Base-by-base conservation (phyloP, 176 grass and related monocot species). In the Guadua angustifolia region DNA sequence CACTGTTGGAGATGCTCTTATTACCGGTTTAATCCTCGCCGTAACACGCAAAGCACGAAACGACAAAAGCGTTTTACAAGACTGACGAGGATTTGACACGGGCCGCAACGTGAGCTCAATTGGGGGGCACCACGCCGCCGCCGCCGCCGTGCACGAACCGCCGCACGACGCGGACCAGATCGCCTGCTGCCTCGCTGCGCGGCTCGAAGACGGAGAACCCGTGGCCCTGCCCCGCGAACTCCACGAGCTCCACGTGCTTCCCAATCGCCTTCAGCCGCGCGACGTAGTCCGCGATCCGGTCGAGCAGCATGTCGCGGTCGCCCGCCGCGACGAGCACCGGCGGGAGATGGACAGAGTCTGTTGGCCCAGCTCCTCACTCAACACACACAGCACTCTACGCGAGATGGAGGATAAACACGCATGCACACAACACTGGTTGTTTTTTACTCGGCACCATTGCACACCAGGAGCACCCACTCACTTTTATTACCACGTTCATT, bases 191-290 rank as follows among this genome's bases (percentile, higher is more conserved):
- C 50, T 97, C 89, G 71, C 71, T 73, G 40, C 77, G 82, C 0
- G 89, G 91, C 39, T 85, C 46, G 60, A 92, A 69, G 40, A 86
- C 36, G 46, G 88, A 83, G 92, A 97, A 94, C 11, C 88, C 92
- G 19, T 92, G 94, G 5, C 81, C 89, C 82, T 89, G 80, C 36
- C 88, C 92, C 0, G 83, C 7, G 86, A 94, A 94, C 82, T 91
- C 86, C 0, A 68, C 92, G 63, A 29, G 29, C 29, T 29, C 29
- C 29, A 29, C 29, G 29, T 29, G 29, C 29, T 29, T 29, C 29
- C 1, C 29, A 0, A 29, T 29, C 29, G 29, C 29, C 19, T 40
- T 70, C 24, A 91, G 68, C 80, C 90, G 17, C n/a, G 45, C 71
- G 39, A 74, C 92, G 82, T 92, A 97, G 38, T 92, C 92, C 73